Base-by-base conservation (phyloP, 1,284 basidiomycete species). In the Vanrija pseudolonga region DNA sequence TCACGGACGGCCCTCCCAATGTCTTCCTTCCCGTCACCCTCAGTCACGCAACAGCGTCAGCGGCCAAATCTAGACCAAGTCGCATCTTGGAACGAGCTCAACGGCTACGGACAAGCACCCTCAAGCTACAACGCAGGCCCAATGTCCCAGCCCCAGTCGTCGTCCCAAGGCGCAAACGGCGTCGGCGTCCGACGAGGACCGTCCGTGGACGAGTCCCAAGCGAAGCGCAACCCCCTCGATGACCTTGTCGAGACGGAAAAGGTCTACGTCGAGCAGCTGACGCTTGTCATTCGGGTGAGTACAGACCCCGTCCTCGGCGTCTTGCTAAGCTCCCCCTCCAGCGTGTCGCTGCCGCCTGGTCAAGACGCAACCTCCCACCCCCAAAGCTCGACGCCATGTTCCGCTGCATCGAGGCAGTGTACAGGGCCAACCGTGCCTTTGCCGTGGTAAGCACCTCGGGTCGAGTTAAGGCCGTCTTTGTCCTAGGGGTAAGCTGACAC, bases 311-410 rank as follows among this genome's bases (percentile, higher is more conserved):
- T 19, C 9, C 9, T 23, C 36, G 37, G 26, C n/a, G 28, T 23
- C 39, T n/a, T 40, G 12, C 22, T 38, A 32, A 19, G 4, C 9
- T 4, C 12, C 32, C 7, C 26, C 26, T 7, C 38, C 43, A 98
- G 90, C 91, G 90, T 84, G 90, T 97, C 8, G 96, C 96, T 4
- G 87, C 87, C 23, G 96, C 96, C 51, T 98, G 95, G 95, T 97
- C 93, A 14, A 81, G 91, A 40, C 84, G 86, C 45, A 96, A 97
- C 74, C 86, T 98, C 42, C 95, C 96, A 17, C 96, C 95, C 2
- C 83, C 84, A 14, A 88, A 91, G 66, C 83, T 98, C 38, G 95
- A 98, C 73, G 78, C 82, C 51, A 94, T 98, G 90, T 98, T 98
- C 76, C 83, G 95, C 61, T 87, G 87, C 66, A 84, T 98, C 47